Evolutionary conservation across 495 filamentous ascomycete species (phyloP).

Genomic region (Neurospora africana): DNA sequence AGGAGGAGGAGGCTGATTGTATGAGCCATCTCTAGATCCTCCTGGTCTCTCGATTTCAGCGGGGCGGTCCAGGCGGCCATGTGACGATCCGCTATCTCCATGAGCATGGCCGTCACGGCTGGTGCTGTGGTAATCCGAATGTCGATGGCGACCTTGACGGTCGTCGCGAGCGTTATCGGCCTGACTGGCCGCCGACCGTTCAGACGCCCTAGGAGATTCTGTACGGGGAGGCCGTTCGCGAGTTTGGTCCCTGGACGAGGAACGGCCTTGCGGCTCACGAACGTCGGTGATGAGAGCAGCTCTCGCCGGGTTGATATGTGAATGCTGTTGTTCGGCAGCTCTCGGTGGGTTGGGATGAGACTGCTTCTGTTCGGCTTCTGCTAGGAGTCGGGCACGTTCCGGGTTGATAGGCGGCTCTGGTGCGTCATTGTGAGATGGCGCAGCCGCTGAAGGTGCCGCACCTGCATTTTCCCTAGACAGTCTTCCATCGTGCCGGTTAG

Average conservation of each 20-base stretch:
- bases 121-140: slow-evolving; percentile 27
- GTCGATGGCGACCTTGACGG: slow-evolving; percentile 28
- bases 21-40: slow-evolving; percentile 22
- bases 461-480: slow-evolving; percentile 20
- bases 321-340: slow-evolving; percentile 28
- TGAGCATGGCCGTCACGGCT: slow-evolving; percentile 29
- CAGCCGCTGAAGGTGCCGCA: slow-evolving; percentile 18
- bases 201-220: slow-evolving; percentile 41
- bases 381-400: slow-evolving; percentile 31
- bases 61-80: slow-evolving; percentile 23
- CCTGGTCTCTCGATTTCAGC: slow-evolving; percentile 20
- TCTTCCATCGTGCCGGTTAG: slow-evolving; percentile 24
- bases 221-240: slow-evolving; percentile 31
- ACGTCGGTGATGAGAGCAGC: slow-evolving; percentile 41
- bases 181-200: slow-evolving; percentile 25
- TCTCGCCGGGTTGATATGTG: slow-evolving; percentile 45
- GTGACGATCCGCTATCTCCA: slow-evolving; percentile 13
- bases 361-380: slow-evolving; percentile 23
- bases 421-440: slow-evolving; percentile 22
- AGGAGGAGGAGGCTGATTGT: slow-evolving; percentile 20
- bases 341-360: slow-evolving; percentile 45
- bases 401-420: slow-evolving; percentile 35
- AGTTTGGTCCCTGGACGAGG: slow-evolving; percentile 30
- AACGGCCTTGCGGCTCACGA: slow-evolving; percentile 24
- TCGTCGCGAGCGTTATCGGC: slow-evolving; percentile 36